Percentiles rank a stretch among this genome's conserved stretches.
Evolutionary conservation across 2,329 filamentous ascomycete species (phyloP).

Genomic region (Mariannaea sp.): DNA sequence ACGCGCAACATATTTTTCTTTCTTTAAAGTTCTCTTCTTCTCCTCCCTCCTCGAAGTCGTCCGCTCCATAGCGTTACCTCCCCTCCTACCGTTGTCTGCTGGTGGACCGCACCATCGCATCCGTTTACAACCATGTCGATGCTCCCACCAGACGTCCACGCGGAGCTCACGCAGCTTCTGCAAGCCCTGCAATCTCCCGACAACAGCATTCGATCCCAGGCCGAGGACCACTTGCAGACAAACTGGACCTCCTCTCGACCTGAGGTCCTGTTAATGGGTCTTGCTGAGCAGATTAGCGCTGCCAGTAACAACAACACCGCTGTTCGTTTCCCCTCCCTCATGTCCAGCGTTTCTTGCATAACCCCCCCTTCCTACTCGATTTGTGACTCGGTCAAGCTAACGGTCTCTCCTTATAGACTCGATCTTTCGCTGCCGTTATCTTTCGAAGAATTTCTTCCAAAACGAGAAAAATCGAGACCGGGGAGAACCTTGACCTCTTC

Average conservation of each 20-base stretch:
- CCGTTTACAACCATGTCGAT: slow-evolving; percentile 70
- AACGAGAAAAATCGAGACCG: slow-evolving; percentile 74
- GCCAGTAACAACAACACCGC: slow-evolving; percentile 65
- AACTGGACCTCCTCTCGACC: slow-evolving; percentile 86
- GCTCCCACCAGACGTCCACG: slow-evolving; percentile 81
- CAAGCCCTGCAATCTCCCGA: slow-evolving; percentile 88
- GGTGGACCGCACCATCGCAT: slow-evolving; percentile 39
- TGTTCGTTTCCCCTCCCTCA: slow-evolving; percentile 51
- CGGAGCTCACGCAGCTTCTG: slow-evolving; percentile 83
- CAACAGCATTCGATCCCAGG: slow-evolving; percentile 81
- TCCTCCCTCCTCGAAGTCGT: slow-evolving; percentile 19
- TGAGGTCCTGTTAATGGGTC: slow-evolving; percentile 88
- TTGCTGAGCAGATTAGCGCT: slow-evolving; percentile 87
- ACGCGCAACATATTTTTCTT: slow-evolving; percentile 1
- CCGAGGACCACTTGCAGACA: slow-evolving; percentile 87
- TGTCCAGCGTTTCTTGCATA: slow-evolving; percentile 2
- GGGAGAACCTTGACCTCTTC: slow-evolving; percentile 81
- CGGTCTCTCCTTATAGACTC: slow-evolving; percentile 60
- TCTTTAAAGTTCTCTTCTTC: slow-evolving; percentile 5
- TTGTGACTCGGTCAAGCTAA: slow-evolving; percentile 22
- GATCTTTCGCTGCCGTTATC: slow-evolving; percentile 90
- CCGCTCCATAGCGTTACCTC: background rate
- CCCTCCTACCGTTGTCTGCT: slow-evolving; percentile 32
- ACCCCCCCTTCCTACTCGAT: slow-evolving; percentile 3
- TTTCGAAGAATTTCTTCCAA: slow-evolving; percentile 94